These are phyloP conservation scores for Fraxinus ornus DNA, from an alignment of 305 asterid genomes.

Conservation along the genomic window DNA sequence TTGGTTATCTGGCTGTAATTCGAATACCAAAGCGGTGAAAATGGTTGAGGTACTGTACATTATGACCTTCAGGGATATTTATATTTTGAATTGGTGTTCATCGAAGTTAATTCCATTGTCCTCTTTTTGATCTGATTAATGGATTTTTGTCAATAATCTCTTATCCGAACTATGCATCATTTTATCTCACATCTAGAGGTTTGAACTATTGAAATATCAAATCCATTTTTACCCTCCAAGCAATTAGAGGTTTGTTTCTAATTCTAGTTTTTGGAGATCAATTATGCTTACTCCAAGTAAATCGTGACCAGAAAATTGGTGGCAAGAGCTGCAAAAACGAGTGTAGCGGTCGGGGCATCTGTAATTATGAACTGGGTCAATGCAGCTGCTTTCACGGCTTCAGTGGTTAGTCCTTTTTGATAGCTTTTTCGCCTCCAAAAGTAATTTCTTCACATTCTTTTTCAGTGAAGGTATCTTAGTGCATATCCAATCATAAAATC, in stretches of 20 bases:
- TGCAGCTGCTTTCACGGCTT: slow-evolving; percentile 97
- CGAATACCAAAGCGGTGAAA: slow-evolving; percentile 39
- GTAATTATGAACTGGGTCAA: slow-evolving; percentile 79
- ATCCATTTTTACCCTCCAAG: not conserved
- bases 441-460: not conserved
- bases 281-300: not conserved
- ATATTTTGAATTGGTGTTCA: slow-evolving; percentile 30
- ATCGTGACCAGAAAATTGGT: slow-evolving; percentile 54
- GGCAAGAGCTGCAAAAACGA: slow-evolving; percentile 77
- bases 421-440: not conserved
- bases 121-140: not conserved
- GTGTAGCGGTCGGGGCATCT: slow-evolving; percentile 80
- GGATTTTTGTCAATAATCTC: not conserved
- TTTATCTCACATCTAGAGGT: not conserved
- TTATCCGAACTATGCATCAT: not conserved
- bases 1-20: slow-evolving; percentile 83
- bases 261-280: slow-evolving; percentile 7
- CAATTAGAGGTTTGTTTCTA: slow-evolving; percentile 2
- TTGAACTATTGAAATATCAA: not conserved
- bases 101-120: not conserved
- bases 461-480: not conserved
- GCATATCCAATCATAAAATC: not conserved
- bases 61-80: not conserved
- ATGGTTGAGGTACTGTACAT: slow-evolving; percentile 61
- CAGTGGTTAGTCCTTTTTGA: slow-evolving; percentile 50